Percentiles rank a stretch among this genome's conserved stretches.
These are phyloP conservation scores for Crucibulum laeve DNA, from an alignment of 768 basidiomycete species.

Conservation along the genomic window DNA sequence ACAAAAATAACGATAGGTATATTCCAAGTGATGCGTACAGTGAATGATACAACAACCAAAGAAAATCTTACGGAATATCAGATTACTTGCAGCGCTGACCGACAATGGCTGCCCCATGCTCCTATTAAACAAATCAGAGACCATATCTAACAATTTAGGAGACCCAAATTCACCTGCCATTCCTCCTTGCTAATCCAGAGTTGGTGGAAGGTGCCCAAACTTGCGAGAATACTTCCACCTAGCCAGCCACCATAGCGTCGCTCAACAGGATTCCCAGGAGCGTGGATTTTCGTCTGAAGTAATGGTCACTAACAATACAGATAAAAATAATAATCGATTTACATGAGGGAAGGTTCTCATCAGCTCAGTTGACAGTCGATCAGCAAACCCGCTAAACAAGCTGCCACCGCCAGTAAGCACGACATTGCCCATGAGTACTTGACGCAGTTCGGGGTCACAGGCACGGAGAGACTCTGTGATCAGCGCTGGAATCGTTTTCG, in stretches of 20 bases:
- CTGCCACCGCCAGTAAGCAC: constrained; percentile 96
- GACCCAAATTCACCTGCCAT: constrained; percentile 63
- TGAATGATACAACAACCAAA: constrained; percentile 1
- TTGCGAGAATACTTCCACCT: constrained; percentile 92
- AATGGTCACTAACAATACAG: not conserved
- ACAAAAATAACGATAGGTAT: too few relatives aligned
- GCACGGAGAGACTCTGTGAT: constrained; percentile 75
- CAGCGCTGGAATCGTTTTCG: constrained; percentile 72
- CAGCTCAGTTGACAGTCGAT: constrained; percentile 78
- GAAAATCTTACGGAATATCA: not conserved
- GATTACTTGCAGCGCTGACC: constrained; percentile 80
- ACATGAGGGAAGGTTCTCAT: constrained; percentile 75
- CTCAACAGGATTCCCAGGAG: constrained; percentile 87
- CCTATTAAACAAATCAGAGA: constrained; percentile 32
- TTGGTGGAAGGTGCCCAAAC: constrained; percentile 96
- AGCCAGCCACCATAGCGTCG: constrained; percentile 92
- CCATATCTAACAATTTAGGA: not conserved
- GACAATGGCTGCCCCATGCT: constrained; percentile 80
- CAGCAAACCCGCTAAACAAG: constrained; percentile 78
- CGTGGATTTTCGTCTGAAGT: constrained; percentile 79
- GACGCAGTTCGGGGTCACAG: constrained; percentile 89
- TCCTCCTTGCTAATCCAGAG: constrained; percentile 93
- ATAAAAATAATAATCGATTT: constrained; percentile 21
- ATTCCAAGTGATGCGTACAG: not conserved
- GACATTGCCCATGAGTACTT: constrained; percentile 86